Evolutionary conservation across 371 early-diverging fungal genomes (phyloP).

Genomic region (Mucor circinelloides): DNA sequence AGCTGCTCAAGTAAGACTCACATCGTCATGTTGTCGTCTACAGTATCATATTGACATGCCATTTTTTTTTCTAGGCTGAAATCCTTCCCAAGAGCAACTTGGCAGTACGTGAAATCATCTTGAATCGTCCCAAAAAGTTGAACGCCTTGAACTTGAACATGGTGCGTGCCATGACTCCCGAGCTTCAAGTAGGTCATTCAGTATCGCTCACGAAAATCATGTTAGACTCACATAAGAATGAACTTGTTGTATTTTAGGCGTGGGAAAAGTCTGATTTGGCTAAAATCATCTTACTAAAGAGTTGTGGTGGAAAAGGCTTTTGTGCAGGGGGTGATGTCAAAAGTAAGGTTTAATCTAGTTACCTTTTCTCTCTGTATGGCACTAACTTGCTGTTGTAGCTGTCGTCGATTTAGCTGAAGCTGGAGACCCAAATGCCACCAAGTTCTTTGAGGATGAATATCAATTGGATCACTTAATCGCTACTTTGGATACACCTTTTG

Average conservation of each 20-base stretch:
- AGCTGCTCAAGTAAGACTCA: constrained; percentile 11
- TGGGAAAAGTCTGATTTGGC: constrained; percentile 90
- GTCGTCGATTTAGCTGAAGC: constrained; percentile 49
- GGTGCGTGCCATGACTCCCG: constrained; percentile 82
- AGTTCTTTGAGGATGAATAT: constrained; percentile 94
- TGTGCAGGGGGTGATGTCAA: constrained; percentile 98
- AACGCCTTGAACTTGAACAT: constrained; percentile 90
- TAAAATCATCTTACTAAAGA: constrained; percentile 86
- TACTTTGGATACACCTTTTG: constrained; percentile 83
- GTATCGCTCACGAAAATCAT: background rate
- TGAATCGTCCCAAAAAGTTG: constrained; percentile 87
- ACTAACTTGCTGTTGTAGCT: constrained; percentile 20
- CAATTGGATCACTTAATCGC: constrained; percentile 91
- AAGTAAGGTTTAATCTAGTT: constrained; percentile 38
- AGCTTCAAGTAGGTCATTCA: constrained; percentile 66
- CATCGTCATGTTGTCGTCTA: background rate
- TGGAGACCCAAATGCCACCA: constrained; percentile 58
- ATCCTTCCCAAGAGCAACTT: constrained; percentile 45
- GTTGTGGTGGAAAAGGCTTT: constrained; percentile 80
- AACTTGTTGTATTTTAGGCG: constrained; percentile 50
- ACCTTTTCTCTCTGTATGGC: background rate
- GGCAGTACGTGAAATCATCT: constrained; percentile 76
- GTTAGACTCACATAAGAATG: background rate
- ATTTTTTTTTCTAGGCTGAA: constrained; percentile 21
- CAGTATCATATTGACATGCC: background rate